These are phyloP conservation scores for Casuarina equisetifolia DNA, from an alignment of 306 rosid genomes.

Conservation along the genomic window DNA sequence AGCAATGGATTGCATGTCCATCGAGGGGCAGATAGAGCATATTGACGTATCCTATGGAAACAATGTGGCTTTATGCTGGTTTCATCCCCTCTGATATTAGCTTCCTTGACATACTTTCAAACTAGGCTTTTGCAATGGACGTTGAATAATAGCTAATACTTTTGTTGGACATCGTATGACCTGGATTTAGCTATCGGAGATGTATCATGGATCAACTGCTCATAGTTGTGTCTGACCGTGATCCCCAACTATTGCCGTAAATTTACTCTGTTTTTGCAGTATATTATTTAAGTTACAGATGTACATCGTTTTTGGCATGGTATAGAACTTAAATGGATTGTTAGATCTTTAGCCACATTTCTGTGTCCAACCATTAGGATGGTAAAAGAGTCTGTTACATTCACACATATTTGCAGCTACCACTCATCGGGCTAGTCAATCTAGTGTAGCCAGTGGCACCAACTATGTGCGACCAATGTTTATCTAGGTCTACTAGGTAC, in stretches of 20 bases:
- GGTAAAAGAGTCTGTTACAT: not conserved
- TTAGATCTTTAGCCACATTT: not conserved
- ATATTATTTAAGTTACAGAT: not conserved
- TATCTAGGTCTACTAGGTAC: not conserved
- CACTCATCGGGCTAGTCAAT: not conserved
- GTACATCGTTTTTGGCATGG: not conserved
- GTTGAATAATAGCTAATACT: not conserved
- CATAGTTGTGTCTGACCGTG: not conserved
- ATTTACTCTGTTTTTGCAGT: not conserved
- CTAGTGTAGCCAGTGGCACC: not conserved
- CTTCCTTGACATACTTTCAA: not conserved
- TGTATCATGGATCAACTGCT: not conserved
- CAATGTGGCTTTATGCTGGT: not conserved
- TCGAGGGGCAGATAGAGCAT: not conserved
- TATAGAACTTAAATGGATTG: not conserved
- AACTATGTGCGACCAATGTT: not conserved
- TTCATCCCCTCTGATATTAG: not conserved
- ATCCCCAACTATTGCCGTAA: not conserved
- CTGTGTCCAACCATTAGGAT: not conserved
- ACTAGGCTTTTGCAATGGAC: not conserved
- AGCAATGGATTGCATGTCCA: not conserved
- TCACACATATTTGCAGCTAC: not conserved
- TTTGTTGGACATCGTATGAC: constrained; percentile 1
- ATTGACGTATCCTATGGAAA: not conserved
- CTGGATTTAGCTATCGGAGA: not conserved